Evolutionary conservation across 441 rosid genomes (phyloP), one percentile per base, ranked within the genome.

Genomic region (Manihot esculenta): DNA sequence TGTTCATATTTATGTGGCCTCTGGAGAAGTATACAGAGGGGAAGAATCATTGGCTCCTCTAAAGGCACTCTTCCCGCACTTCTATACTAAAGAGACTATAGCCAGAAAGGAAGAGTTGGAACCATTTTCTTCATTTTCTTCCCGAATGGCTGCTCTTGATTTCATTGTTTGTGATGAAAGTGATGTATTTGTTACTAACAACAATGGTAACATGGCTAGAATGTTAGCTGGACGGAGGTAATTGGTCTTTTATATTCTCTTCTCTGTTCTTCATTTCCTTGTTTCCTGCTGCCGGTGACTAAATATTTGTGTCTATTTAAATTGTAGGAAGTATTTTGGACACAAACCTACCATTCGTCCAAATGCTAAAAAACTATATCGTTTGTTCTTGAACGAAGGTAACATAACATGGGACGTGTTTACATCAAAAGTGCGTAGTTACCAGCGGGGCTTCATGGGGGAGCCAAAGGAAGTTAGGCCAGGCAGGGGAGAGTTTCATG

Each of bases 61-160:
- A 42, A 96, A 87, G 82, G 88, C 82, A 54, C 93, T 95, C 30
- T 95, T 95, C 81, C 99, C 99, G 3, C 85, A 95, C 81, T 87
- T 89, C 77, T 78, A 87, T 75, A 83, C 98, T 0, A 95, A 95
- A 82, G 99, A 95, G 74, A 89, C 89, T 51, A 72, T 95, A 24
- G 90, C 98, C 48, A 85, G 86, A 60, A 87, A 88, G 74, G 84
- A 86, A 77, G 99, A 96, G 86, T 64, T 96, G 72, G 79, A 82
- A 49, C 89, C 87, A 38, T 96, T 89, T 68, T 78, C 92, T 61
- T 79, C 87, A 1, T 93, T 84, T 66, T 96, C 98, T 66, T 96
- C 99, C 24, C 82, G 96, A 57, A 93, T 91, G 99, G 99, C 99
- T 84, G 99, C 99, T 1, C 89, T 95, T 6, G 99, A 95, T 81